phyloP scores from a whole-genome alignment of 495 filamentous ascomycete species.

The Cladorrhinum samala region DNA sequence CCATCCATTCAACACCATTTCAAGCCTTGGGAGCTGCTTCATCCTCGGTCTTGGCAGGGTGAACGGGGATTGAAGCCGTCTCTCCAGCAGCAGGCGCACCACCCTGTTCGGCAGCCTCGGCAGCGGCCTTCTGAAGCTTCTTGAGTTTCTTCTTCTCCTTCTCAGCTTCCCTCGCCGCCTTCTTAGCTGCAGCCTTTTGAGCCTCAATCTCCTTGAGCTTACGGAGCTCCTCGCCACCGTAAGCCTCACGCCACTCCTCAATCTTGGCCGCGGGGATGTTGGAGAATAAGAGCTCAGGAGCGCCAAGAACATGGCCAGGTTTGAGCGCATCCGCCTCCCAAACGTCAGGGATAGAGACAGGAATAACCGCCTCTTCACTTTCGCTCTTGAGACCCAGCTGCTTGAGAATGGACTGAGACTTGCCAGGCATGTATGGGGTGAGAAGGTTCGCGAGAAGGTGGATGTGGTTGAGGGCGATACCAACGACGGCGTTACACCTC shows the following conservation, averaged over 20 bases:
- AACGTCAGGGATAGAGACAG: conserved; percentile 62
- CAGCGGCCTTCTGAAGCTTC: conserved; percentile 22
- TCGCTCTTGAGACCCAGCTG: conserved; percentile 48
- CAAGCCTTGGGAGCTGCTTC: neutral
- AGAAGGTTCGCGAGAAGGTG: conserved; percentile 71
- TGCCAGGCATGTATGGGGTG: conserved; percentile 79
- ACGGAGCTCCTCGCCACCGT: conserved; percentile 63
- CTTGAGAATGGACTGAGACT: conserved; percentile 63
- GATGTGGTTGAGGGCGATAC: conserved; percentile 73
- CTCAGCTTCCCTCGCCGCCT: conserved; percentile 23
- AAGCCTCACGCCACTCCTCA: conserved; percentile 72
- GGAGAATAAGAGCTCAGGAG: conserved; percentile 74
- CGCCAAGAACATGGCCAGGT: conserved; percentile 74
- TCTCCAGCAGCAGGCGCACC: conserved; percentile 1
- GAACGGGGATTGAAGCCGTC: conserved; percentile 10
- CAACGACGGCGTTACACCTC: conserved; percentile 69
- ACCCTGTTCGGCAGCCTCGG: conserved; percentile 8
- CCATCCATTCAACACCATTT: neutral
- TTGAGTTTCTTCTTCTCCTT: conserved; percentile 25
- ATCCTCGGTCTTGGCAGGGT: neutral
- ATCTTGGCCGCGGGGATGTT: conserved; percentile 54
- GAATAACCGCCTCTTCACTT: conserved; percentile 24
- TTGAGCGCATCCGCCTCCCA: conserved; percentile 59
- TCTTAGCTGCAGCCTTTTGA: conserved; percentile 22
- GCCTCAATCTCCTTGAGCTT: conserved; percentile 26